Conservation (phyloP, 2,329 filamentous ascomycete genomes). For the Trichoderma asperellum region DNA sequence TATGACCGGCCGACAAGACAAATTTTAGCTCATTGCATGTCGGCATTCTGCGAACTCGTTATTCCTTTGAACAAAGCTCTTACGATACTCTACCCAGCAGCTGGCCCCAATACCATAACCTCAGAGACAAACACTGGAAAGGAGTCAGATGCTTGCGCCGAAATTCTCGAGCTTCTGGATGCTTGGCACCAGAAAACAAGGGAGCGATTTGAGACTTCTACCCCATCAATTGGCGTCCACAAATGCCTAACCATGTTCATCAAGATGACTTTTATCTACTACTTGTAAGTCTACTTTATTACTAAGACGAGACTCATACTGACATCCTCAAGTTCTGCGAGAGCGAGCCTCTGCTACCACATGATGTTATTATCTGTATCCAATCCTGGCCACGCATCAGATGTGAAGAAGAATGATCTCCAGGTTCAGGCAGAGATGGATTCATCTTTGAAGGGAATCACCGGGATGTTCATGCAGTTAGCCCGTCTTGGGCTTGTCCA, state of each 20-base stretch:
- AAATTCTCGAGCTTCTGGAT: constrained; percentile 6
- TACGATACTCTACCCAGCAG: constrained; percentile 3
- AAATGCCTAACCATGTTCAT: constrained; percentile 18
- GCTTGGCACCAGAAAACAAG: constrained; percentile 17
- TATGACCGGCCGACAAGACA: constrained; percentile 23
- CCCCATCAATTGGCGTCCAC: constrained; percentile 12
- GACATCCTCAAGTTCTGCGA: constrained; percentile 6
- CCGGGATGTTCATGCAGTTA: constrained; percentile 10
- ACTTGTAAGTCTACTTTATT: not conserved
- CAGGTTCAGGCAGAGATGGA: constrained; percentile 23
- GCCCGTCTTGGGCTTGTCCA: constrained; percentile 13
- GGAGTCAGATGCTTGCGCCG: constrained; percentile 11
- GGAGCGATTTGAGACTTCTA: constrained; percentile 14
- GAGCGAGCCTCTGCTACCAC: constrained; percentile 20
- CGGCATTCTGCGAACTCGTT: constrained; percentile 19
- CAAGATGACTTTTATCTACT: constrained; percentile 25
- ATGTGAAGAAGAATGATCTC: not conserved
- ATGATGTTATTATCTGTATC: constrained; percentile 21
- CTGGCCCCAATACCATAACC: not conserved
- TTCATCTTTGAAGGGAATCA: constrained; percentile 11
- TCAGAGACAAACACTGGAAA: not conserved
- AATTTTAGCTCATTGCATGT: constrained; percentile 15
- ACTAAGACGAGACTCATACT: not conserved
- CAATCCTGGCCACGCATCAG: not conserved
- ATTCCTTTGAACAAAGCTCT: constrained; percentile 18